Evolutionary conservation across 1,139 yeast species (phyloP), one percentile per base, ranked within the genome.

Genomic region (Trichomonascaceae sp.): DNA sequence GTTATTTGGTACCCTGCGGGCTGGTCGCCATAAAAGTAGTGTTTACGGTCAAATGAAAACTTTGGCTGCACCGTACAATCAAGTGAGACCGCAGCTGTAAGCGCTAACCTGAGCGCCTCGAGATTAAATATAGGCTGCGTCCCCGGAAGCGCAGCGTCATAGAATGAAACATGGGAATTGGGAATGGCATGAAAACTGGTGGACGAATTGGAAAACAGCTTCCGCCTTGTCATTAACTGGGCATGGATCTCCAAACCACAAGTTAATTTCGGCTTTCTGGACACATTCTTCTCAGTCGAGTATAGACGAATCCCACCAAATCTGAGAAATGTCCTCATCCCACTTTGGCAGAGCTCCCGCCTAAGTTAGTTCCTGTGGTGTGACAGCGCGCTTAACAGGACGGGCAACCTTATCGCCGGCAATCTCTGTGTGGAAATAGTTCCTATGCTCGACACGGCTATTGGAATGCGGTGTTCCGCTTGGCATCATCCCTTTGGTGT

Each of bases 1-100:
- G 99, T 89, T 37, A 89, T 77, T 52, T 89, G 99, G 54, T 85
- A 89, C 0, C 99, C 99, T 35, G 81, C 60, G 0, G 98, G 98
- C 55, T 89, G 97, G 54, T 89, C 99, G 1, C 92, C 92, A 52
- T 89, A 89, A 54, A 89, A 87, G 55, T 89, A 89, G 54, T 89
- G 99, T 54, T 89, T 89, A 42, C 99, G 63, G 52, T 89, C 99
- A 54, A 89, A 89, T 1, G 76, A 62, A 0, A 89, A 78, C 8
- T 52, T 45, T 0, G 57, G 43, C 39, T 73, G 71, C 14, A 89
- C 67, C 0, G 64, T 55, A 42, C 87, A 71, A 30, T 76, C 65
- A 34, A 87, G 57, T 0, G 93, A 84, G 2, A 71, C 59, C 0
- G 93, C 87, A 0, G 93, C 73, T 44, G 71, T 73, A 28, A 84